Percentiles rank a stretch among this genome's conserved stretches.
Evolutionary conservation across 2,329 filamentous ascomycete species (phyloP).

Genomic region (Curvularia lunata): DNA sequence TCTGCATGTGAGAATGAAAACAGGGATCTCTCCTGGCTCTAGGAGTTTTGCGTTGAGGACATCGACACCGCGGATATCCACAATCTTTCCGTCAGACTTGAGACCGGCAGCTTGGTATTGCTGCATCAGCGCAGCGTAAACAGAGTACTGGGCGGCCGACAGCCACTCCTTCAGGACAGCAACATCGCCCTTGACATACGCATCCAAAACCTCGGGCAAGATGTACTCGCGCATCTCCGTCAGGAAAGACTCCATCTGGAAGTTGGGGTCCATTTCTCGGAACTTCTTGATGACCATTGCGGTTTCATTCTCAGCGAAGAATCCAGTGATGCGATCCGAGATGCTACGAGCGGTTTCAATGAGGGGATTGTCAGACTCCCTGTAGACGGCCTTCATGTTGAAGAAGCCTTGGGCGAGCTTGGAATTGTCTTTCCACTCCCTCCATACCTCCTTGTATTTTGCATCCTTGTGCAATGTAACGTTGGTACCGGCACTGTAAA

Average conservation of each 20-base stretch:
- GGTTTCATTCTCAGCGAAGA: slow-evolving; percentile 98
- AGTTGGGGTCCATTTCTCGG: slow-evolving; percentile 90
- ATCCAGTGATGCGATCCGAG: slow-evolving; percentile 88
- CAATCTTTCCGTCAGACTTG: slow-evolving; percentile 91
- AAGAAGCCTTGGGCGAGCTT: slow-evolving; percentile 89
- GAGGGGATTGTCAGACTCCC: slow-evolving; percentile 96
- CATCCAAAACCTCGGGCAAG: slow-evolving; percentile 93
- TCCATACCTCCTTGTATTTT: slow-evolving; percentile 98
- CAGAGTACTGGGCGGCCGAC: slow-evolving; percentile 92
- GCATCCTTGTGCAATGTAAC: slow-evolving; percentile 96
- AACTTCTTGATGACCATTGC: slow-evolving; percentile 98
- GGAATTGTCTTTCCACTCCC: slow-evolving; percentile 89
- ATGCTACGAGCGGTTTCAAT: slow-evolving; percentile 93
- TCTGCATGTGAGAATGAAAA: slow-evolving; percentile 95
- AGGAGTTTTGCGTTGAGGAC: slow-evolving; percentile 80
- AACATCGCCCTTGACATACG: slow-evolving; percentile 94
- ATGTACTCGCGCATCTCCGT: slow-evolving; percentile 98
- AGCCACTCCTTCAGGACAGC: slow-evolving; percentile 94
- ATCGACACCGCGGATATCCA: slow-evolving; percentile 95
- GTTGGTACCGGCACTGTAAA: slow-evolving; percentile 82
- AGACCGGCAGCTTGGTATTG: slow-evolving; percentile 94
- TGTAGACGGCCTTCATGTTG: slow-evolving; percentile 82
- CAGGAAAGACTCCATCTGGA: slow-evolving; percentile 94
- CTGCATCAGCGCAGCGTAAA: slow-evolving; percentile 95
- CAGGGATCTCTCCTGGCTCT: slow-evolving; percentile 85